A percentile compares a stretch with the other conserved stretches of the same genome.
Conservation (phyloP, 2,329 filamentous ascomycete species). For the Exophiala sp. region DNA sequence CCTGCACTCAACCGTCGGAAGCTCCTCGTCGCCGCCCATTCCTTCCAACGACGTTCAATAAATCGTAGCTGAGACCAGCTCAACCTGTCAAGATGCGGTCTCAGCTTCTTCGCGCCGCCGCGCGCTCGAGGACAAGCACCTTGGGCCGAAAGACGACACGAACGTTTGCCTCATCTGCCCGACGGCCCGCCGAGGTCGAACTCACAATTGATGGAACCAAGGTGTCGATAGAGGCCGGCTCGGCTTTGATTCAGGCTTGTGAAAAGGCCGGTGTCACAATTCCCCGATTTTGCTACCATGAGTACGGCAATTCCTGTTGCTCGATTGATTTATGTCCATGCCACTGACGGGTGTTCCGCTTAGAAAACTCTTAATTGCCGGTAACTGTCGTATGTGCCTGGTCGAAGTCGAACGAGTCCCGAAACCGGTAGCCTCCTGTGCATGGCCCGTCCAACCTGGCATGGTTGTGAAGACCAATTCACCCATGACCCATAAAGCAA, state of each 20-base stretch:
- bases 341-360: background rate
- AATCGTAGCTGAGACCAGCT: slow-evolving; percentile 27
- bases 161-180: slow-evolving; percentile 73
- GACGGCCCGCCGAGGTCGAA: slow-evolving; percentile 85
- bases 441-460: slow-evolving; percentile 95
- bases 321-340: background rate
- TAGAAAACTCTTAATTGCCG: slow-evolving; percentile 96
- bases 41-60: slow-evolving; percentile 11
- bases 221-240: slow-evolving; percentile 94
- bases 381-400: slow-evolving; percentile 99
- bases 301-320: slow-evolving; percentile 53
- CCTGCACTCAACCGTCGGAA: slow-evolving; percentile 10
- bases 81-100: slow-evolving; percentile 52
- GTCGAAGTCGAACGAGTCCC: slow-evolving; percentile 95
- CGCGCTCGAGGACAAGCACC: slow-evolving; percentile 45
- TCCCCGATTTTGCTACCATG: slow-evolving; percentile 98
- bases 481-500: slow-evolving; percentile 89
- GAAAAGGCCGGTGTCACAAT: slow-evolving; percentile 91
- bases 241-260: slow-evolving; percentile 96
- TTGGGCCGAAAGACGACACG: slow-evolving; percentile 57
- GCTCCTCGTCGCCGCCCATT: slow-evolving; percentile 19
- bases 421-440: slow-evolving; percentile 96
- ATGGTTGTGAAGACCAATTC: slow-evolving; percentile 99
- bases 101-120: slow-evolving; percentile 58
- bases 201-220: slow-evolving; percentile 98